Base-by-base conservation (phyloP, 106 monocot species). In the Agapanthus africanus region DNA sequence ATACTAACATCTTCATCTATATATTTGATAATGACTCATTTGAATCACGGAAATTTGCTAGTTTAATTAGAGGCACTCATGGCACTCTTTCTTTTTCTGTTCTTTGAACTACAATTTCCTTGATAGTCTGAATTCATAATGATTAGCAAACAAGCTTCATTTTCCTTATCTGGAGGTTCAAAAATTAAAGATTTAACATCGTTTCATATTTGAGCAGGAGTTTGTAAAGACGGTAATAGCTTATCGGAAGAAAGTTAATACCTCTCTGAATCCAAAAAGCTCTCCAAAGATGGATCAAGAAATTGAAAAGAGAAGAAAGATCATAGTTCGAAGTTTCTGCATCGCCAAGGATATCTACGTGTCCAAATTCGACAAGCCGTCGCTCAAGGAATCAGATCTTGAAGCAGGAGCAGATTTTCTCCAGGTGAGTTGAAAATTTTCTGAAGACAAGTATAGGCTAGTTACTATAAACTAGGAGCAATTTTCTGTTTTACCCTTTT, bases 221-320 rank as follows among this genome's bases (percentile, higher is more conserved):
- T 97, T 97, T 54, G 91, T 84, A 33, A 84, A 81, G 60, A 89
- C 95, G 7, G 95, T 92, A 50, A 77, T 77, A 15, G 80, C 91
- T 5, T 97, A 97, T 42, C 86, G 84, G 66, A 89, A 80, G 74
- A 97, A 70, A n/a, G n/a, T n/a, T n/a, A n/a, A n/a, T n/a, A n/a
- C n/a, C n/a, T n/a, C n/a, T n/a, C n/a, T n/a, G n/a, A n/a, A n/a
- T n/a, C n/a, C n/a, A n/a, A n/a, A n/a, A n/a, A n/a, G n/a, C n/a
- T n/a, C n/a, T n/a, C n/a, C n/a, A n/a, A n/a, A n/a, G 51, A 15
- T 88, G 63, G 71, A 81, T 27, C 69, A 71, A 25, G 85, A 86
- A 22, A 77, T 95, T 81, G 91, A 91, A 77, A 86, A 84, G 74
- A 88, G 82, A 37, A 84, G 91, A 51, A 95, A 76, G 76, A 73